Base-by-base conservation (phyloP, 2,329 filamentous ascomycete species). In the Trichoderma sp. region DNA sequence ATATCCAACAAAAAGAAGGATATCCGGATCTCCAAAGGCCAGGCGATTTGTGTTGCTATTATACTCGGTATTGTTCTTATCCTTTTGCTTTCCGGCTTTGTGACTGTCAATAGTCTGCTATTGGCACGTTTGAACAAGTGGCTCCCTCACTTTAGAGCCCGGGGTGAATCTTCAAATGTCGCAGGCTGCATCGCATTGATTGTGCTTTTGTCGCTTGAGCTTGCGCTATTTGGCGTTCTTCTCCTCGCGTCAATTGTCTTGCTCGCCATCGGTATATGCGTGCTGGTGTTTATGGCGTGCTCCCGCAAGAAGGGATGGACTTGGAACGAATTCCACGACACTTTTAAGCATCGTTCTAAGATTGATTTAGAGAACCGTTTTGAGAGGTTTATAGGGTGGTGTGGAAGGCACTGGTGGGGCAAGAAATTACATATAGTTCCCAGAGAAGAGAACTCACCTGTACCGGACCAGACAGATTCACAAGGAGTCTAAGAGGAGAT, bases 391-490 rank as follows among this genome's bases (percentile, higher is more conserved):
- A 4, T 4, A n/a, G 7, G 3, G 39, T 43, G 7, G 39, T n/a
- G 7, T 4, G 39, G 39, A 43, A 43, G 3, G 39, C 7, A 9
- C 7, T 4, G 39, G 15, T 17, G 6, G 36, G 15, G 15, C 36
- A 17, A 17, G 39, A 3, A 1, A 43, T 43, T 43, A 3, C 2
- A 32, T 32, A 32, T 32, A 6, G 34, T n/a, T 43, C 7, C 15
- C 1, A 43, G 7, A 43, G 39, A 43, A n/a, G 7, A 43, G 39
- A 43, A 43, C 39, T n/a, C 39, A n/a, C 3, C 39, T 43, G 1
- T 1, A 9, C 1, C 15, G 17, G 0, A n/a, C 15, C 0, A 43
- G 39, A 43, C 7, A n/a, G 17, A n/a, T 9, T n/a, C 7, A 4
- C 39, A 43, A 3, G 15, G 39, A n/a, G 39, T 43, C 39, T 43